Base-by-base conservation (phyloP, 1,284 basidiomycete species). In the Tilletia horrida region DNA sequence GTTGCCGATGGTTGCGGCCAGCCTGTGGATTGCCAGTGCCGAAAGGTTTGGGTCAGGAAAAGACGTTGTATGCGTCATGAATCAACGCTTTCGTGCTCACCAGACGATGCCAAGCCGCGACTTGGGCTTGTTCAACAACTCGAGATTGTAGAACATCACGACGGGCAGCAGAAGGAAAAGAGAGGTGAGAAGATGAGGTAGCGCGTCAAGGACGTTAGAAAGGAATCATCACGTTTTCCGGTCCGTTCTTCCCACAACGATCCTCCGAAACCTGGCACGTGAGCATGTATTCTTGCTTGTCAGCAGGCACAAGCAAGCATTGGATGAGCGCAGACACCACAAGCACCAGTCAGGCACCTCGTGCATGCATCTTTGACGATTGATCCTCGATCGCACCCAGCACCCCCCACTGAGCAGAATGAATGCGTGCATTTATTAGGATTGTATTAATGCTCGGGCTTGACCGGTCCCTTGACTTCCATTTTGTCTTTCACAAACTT, bases 81-180 rank as follows among this genome's bases (percentile, higher is more conserved):
- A 23, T 23, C 6, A 14, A 1, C n/a, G 50, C 21, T 11, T 40
- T 40, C n/a, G 35, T 40, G 35, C 35, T 67, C 45, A 71, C 76
- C 76, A 79, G n/a, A 77, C 71, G n/a, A 78, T 66, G 35, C 73
- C 74, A 1, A 79, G 69, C 1, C 77, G 75, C 2, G 64, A 69
- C 25, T 70, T 68, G 42, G 72, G 69, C 9, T 69, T 69, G 1
- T 67, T 65, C 27, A 78, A 73, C 43, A 77, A 72, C 64, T 77
- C 76, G 50, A 35, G 2, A 14, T 59, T 59, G 55, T 59, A 59
- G 29, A 59, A 59, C 55, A 59, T 59, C 55, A 18, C n/a, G 14
- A 21, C 13, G 11, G 27, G 23, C 23, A 6, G 21, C 1, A 52
- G 50, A 25, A 25, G 50, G 13, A 52, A 27, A 4, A 25, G 23